Base-by-base conservation (phyloP, 2,329 filamentous ascomycete genomes). In the Verticillium tricorpus region DNA sequence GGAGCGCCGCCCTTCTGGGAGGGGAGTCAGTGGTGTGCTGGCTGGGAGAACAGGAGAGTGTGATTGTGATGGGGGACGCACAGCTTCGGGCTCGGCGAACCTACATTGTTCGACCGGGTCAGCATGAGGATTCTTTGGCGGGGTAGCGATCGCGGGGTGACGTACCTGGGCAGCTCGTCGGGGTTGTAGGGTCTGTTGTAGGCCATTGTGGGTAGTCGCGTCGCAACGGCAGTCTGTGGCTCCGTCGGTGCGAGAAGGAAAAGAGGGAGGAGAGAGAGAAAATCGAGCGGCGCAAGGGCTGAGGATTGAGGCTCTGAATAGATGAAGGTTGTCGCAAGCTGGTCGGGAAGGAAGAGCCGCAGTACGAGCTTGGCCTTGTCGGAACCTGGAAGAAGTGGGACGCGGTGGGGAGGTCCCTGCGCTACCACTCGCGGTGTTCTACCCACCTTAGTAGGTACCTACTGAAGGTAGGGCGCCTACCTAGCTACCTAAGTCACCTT, bases 111-210 rank as follows among this genome's bases (percentile, higher is more conserved):
- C 6, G 28, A 39, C 15, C 14, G 12, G 32, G 67, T 76, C 66
- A 72, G 71, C 66, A 65, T 64, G 31, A 58, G 57, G 60, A 62
- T 61, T 39, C 39, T 52, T 39, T 56, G 57, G 65, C 54, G 56
- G 56, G 60, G 40, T 59, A 39, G 25, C 39, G 39, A 69, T 65
- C 63, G 57, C 65, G 60, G 34, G 59, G 56, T n/a, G 52, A 77
- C 89, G 79, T 83, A 95, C 90, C 92, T 92, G 73, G 94, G 94
- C 66, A 99, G 87, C 73, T 93, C 91, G 81, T 99, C 94, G 37
- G 93, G 93, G 76, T 99, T 96, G 80, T 93, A 95, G 61, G 89
- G 86, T 75, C 88, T 88, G 78, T 96, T 96, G 83, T 98, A 98
- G 61, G 94, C 94, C 94, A 98, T 98, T 64, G 73, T 76, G 67